phyloP scores from a whole-genome alignment of 129 eudicot species.

The Centella asiatica region DNA sequence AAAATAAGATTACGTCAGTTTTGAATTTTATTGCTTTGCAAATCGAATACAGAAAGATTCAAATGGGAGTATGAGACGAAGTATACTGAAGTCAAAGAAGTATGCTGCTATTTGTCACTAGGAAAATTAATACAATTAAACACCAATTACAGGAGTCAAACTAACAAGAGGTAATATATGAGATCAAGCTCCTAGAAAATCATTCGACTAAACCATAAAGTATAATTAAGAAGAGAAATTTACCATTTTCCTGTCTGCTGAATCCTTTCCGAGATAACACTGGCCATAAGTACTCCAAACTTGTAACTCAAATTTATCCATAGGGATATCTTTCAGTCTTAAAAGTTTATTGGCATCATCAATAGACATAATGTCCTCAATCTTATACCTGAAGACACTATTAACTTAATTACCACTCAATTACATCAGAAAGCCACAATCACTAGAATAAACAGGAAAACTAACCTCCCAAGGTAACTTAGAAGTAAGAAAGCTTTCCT shows the following conservation, averaged over 20 bases:
- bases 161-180: background rate
- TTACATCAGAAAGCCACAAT: background rate
- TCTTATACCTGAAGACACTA: background rate
- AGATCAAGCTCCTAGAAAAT: background rate
- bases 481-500: slow-evolving; percentile 13
- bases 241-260: background rate
- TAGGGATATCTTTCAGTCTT: background rate
- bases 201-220: too few species aligned
- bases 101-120: too few species aligned
- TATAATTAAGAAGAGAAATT: background rate
- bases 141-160: too few species aligned
- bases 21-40: too few species aligned
- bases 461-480: slow-evolving; percentile 13
- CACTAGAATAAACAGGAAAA: background rate
- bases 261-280: slow-evolving; percentile 1
- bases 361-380: background rate
- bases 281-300: slow-evolving; percentile 7
- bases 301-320: background rate
- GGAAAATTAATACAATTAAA: too few species aligned
- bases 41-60: too few species aligned
- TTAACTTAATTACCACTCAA: background rate
- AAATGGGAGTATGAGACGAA: too few species aligned
- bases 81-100: too few species aligned
- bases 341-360: background rate
- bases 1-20: too few species aligned